A percentile compares a stretch with the other conserved stretches of the same genome.
These are phyloP conservation scores for Cyclocybe cylindracea DNA, from an alignment of 768 basidiomycete species.

Conservation along the genomic window DNA sequence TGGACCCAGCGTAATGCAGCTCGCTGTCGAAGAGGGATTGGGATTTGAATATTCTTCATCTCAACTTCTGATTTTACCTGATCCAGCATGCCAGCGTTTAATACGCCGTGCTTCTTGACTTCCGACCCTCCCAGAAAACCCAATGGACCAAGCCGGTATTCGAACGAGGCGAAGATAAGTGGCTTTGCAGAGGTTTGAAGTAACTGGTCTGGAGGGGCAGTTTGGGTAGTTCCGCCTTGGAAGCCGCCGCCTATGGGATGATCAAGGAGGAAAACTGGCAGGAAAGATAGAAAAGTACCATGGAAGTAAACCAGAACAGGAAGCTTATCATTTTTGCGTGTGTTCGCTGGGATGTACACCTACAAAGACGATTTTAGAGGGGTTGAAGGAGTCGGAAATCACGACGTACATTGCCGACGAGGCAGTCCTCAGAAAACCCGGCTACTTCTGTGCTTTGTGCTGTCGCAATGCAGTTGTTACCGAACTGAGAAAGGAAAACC, in stretches of 20 bases:
- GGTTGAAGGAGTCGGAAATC: not conserved
- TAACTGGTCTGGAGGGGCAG: conserved; percentile 30
- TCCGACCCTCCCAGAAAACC: conserved; percentile 40
- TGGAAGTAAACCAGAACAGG: conserved; percentile 46
- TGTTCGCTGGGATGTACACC: conserved; percentile 35
- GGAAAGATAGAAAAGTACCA: conserved; percentile 21
- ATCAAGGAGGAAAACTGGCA: not conserved
- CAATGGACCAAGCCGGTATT: conserved; percentile 42
- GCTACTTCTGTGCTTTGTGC: conserved; percentile 26
- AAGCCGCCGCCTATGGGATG: conserved; percentile 39
- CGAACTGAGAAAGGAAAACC: conserved; percentile 25
- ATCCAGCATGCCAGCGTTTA: conserved; percentile 42
- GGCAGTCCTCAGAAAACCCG: conserved; percentile 41
- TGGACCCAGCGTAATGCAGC: conserved; percentile 40
- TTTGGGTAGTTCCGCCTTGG: conserved; percentile 35
- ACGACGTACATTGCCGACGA: conserved; percentile 40
- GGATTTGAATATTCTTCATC: not conserved
- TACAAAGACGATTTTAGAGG: conserved; percentile 6
- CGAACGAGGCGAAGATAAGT: conserved; percentile 43
- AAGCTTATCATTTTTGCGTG: conserved; percentile 21
- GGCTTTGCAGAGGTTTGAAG: conserved; percentile 30
- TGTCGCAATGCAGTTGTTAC: conserved; percentile 32
- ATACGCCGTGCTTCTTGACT: conserved; percentile 28
- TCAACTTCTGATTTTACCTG: conserved; percentile 25
- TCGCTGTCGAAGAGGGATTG: conserved; percentile 18